Evolutionary conservation across 805 yeast genomes (phyloP), one percentile per base, ranked within the genome.

Genomic region (Candida silvicultrix): DNA sequence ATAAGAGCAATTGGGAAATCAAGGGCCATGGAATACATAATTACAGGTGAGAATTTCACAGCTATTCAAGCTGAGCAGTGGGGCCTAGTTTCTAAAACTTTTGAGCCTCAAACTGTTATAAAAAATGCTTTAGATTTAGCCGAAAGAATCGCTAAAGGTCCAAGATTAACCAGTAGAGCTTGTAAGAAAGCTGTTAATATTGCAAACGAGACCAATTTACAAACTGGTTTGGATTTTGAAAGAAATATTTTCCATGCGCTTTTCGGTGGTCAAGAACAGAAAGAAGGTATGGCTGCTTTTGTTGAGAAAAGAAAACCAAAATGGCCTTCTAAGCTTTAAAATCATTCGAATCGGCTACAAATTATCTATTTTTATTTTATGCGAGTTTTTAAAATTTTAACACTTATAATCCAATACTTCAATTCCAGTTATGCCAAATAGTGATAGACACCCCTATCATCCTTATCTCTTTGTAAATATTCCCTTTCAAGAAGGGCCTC

Each of bases 401-500:
- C n/a, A n/a, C n/a, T n/a, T n/a, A n/a, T n/a, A n/a, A n/a, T n/a
- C 32, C 32, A 7, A 29, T 31, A 31, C n/a, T 5, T 31, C 20
- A 19, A 19, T 15, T 12, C 15, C 23, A 6, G 4, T 31, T 31
- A 31, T 31, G 92, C 95, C 46, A 86, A 66, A 60, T 86, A 86
- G 54, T 79, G 81, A 62, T 85, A 88, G 6, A 77, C 50, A 42
- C 71, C 70, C 41, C 80, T 65, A 49, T 82, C 81, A 0, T 77
- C 77, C 0, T 77, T 75, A 57, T 83, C 87, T 58, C 96, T 75
- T 50, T 79, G 81, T 44, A 90, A 60, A 55, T 89, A 89, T 58
- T 90, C 97, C 54, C 86, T 78, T 45, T 87, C 95, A 38, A 90
- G 69, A 49, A 89, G 66, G 18, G 79, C 83, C 51, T 85, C 92